Percentiles rank a stretch among this genome's conserved stretches.
These are phyloP conservation scores for Boletus pseudo-olivaceus DNA, from an alignment of 768 basidiomycete species.

Conservation along the genomic window DNA sequence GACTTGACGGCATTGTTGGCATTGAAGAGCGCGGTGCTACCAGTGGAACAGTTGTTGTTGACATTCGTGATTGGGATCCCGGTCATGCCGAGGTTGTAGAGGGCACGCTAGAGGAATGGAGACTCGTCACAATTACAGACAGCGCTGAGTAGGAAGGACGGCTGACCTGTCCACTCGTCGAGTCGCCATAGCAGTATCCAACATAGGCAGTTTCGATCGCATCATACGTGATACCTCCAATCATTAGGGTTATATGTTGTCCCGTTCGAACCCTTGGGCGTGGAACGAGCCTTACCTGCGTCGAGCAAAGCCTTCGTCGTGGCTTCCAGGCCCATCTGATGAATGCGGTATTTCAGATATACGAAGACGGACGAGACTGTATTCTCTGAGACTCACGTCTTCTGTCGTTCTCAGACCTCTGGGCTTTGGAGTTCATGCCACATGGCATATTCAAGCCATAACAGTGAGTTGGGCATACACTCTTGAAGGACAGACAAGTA, in stretches of 20 bases:
- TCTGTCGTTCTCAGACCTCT: constrained; percentile 64
- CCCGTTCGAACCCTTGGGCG: background rate
- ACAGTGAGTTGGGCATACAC: background rate
- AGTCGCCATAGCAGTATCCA: constrained; percentile 79
- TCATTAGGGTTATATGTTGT: background rate
- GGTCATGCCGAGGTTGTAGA: constrained; percentile 82
- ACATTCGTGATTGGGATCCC: constrained; percentile 83
- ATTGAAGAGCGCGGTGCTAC: constrained; percentile 72
- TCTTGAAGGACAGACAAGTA: background rate
- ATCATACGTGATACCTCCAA: constrained; percentile 78
- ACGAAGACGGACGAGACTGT: background rate
- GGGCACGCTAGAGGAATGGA: constrained; percentile 48
- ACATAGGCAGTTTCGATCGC: constrained; percentile 68
- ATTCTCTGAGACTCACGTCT: constrained; percentile 45
- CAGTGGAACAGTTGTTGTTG: constrained; percentile 86
- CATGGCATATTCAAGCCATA: background rate
- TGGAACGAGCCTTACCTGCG: constrained; percentile 48
- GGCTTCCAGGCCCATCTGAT: constrained; percentile 82
- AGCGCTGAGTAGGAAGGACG: background rate
- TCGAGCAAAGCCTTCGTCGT: constrained; percentile 84
- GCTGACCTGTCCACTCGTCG: constrained; percentile 68
- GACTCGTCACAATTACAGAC: background rate
- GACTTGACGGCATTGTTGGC: constrained; percentile 69
- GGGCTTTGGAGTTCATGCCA: constrained; percentile 45
- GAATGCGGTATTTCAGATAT: background rate